These are phyloP conservation scores for Cryptosporidium tyzzeri DNA, from an alignment of 169 alveolate genomes.

Conservation along the genomic window DNA sequence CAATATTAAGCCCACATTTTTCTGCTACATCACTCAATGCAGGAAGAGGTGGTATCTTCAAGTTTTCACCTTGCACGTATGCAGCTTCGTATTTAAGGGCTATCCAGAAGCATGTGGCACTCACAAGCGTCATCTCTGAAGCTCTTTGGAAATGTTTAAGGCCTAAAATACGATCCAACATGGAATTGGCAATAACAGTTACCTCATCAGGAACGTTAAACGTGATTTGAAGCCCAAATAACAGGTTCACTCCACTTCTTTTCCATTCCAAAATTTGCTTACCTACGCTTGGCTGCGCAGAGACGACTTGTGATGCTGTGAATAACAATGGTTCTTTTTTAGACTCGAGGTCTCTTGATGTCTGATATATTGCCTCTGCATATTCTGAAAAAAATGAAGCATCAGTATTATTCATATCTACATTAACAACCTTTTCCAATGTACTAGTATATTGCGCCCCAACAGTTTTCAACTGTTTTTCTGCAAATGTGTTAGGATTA, in stretches of 20 bases:
- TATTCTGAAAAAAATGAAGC: slow-evolving; percentile 68
- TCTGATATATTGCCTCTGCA: slow-evolving; percentile 74
- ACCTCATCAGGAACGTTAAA: slow-evolving; percentile 74
- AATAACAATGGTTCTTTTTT: slow-evolving; percentile 48
- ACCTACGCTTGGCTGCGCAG: slow-evolving; percentile 75
- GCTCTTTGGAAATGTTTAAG: slow-evolving; percentile 74
- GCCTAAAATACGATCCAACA: slow-evolving; percentile 76
- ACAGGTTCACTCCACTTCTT: slow-evolving; percentile 66
- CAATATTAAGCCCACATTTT: slow-evolving; percentile 72
- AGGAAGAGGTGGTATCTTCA: slow-evolving; percentile 68
- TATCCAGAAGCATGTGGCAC: slow-evolving; percentile 75
- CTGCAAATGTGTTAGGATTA: slow-evolving; percentile 36
- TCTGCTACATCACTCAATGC: slow-evolving; percentile 74
- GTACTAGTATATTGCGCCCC: slow-evolving; percentile 57
- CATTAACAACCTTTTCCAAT: slow-evolving; percentile 48
- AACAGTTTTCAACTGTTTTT: slow-evolving; percentile 46
- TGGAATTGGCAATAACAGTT: slow-evolving; percentile 69
- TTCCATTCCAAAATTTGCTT: slow-evolving; percentile 73
- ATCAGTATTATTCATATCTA: slow-evolving; percentile 60
- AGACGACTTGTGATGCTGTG: slow-evolving; percentile 71
- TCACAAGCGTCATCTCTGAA: slow-evolving; percentile 73
- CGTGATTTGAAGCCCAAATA: slow-evolving; percentile 65
- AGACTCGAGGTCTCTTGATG: slow-evolving; percentile 64
- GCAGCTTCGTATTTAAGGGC: slow-evolving; percentile 72
- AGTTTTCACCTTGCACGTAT: slow-evolving; percentile 73